These are phyloP conservation scores for Aspergillaceae sp. DNA, from an alignment of 2,329 filamentous ascomycete genomes.

Conservation along the genomic window DNA sequence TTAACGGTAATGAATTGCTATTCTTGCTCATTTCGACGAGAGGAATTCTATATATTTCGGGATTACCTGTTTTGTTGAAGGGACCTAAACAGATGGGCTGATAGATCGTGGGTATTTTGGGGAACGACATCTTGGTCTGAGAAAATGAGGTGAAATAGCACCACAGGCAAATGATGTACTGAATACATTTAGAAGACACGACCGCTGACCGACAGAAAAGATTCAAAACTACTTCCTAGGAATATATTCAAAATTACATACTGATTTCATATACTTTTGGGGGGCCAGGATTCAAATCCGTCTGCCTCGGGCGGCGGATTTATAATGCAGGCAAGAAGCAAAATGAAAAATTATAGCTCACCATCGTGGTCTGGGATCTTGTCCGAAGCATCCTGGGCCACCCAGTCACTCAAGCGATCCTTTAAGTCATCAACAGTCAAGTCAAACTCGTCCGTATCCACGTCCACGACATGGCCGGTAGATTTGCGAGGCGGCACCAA, in stretches of 20 bases:
- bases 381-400: conserved; percentile 4
- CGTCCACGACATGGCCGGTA: background rate
- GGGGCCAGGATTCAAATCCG: background rate
- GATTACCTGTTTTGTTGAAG: background rate
- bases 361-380: background rate
- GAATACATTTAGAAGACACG: background rate
- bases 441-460: conserved; percentile 5
- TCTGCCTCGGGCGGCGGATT: too few species aligned
- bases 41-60: background rate
- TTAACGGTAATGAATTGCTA: background rate
- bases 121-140: background rate
- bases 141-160: background rate
- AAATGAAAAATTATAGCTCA: conserved; percentile 3
- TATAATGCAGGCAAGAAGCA: background rate
- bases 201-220: conserved; percentile 3
- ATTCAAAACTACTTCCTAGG: conserved; percentile 6
- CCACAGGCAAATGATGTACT: background rate
- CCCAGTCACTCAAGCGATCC: conserved; percentile 11
- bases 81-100: background rate
- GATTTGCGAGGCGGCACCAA: conserved; percentile 63
- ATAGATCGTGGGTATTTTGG: background rate
- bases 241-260: conserved; percentile 4
- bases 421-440: conserved; percentile 15
- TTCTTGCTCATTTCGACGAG: background rate
- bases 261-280: background rate